phyloP scores from a whole-genome alignment of 73 alveolate species.

The Paramecium biaurelia region DNA sequence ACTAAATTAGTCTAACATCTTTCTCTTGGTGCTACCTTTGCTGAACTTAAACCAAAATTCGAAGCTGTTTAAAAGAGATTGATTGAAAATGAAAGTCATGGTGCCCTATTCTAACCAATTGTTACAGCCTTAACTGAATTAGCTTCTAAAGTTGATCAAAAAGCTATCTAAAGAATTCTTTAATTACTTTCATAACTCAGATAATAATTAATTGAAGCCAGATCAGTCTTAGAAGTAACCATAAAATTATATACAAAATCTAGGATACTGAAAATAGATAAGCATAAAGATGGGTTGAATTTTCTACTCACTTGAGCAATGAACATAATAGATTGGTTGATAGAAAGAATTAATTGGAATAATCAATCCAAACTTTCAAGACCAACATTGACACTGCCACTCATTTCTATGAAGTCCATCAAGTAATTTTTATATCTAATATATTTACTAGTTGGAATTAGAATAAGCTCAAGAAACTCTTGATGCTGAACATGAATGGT shows the following conservation, averaged over 20 bases:
- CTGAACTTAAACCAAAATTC: constrained; percentile 37
- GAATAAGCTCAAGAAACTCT: constrained; percentile 46
- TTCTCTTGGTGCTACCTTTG: constrained; percentile 47
- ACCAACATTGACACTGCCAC: constrained; percentile 31
- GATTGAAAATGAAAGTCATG: constrained; percentile 43
- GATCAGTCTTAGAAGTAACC: constrained; percentile 17
- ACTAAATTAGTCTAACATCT: constrained; percentile 44
- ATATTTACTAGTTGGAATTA: not conserved
- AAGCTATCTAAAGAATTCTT: constrained; percentile 41
- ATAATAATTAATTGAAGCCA: constrained; percentile 40
- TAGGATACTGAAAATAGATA: constrained; percentile 54
- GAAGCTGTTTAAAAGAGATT: constrained; percentile 23
- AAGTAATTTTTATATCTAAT: not conserved
- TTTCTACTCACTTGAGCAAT: constrained; percentile 36
- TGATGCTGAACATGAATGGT: constrained; percentile 44
- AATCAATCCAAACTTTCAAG: constrained; percentile 6
- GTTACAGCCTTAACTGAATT: constrained; percentile 45
- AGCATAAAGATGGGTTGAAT: constrained; percentile 58
- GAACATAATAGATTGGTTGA: constrained; percentile 48
- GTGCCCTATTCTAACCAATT: constrained; percentile 31
- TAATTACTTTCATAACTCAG: constrained; percentile 22
- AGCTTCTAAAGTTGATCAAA: constrained; percentile 45
- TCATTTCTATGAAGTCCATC: constrained; percentile 48
- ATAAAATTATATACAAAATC: not conserved
- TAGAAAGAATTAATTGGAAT: constrained; percentile 49